A percentile compares a stretch with the other conserved stretches of the same genome.
Evolutionary conservation across 768 basidiomycete species (phyloP).

Genomic region (Calocybe gangraenosa): DNA sequence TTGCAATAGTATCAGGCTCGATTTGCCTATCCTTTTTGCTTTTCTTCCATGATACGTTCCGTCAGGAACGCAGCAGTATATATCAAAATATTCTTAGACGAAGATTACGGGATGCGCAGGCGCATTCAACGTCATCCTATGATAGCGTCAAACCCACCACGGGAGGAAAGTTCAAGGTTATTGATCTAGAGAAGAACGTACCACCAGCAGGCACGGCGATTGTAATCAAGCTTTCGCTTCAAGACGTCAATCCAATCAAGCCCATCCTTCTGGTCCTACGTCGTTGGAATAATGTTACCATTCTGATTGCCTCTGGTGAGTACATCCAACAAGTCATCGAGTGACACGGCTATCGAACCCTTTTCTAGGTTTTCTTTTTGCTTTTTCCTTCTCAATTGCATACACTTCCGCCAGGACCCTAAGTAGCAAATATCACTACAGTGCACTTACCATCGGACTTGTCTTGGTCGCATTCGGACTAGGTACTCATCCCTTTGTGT

Average conservation of each 20-base stretch:
- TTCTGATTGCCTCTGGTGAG: constrained; percentile 64
- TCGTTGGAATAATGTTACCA: constrained; percentile 62
- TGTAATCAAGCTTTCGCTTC: constrained; percentile 49
- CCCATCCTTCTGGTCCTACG: constrained; percentile 57
- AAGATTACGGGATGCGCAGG: constrained; percentile 25
- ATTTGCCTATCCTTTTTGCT: constrained; percentile 55
- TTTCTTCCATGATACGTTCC: constrained; percentile 80
- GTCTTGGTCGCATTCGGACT: constrained; percentile 73
- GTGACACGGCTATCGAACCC: not conserved
- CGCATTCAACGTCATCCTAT: not conserved
- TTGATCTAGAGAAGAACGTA: constrained; percentile 23
- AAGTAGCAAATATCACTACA: constrained; percentile 55
- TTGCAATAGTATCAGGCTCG: constrained; percentile 56
- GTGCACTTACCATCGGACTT: constrained; percentile 68
- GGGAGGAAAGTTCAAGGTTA: not conserved
- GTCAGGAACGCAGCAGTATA: constrained; percentile 73
- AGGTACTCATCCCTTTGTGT: constrained; percentile 35
- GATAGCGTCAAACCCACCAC: not conserved
- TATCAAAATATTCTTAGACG: constrained; percentile 66
- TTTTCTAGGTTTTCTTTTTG: constrained; percentile 60
- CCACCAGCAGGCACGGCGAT: constrained; percentile 16
- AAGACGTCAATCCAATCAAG: constrained; percentile 71
- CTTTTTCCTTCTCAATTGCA: constrained; percentile 62
- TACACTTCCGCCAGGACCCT: constrained; percentile 78
- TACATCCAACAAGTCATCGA: not conserved